phyloP scores from a whole-genome alignment of 495 filamentous ascomycete species.

The Penicillium canariense region DNA sequence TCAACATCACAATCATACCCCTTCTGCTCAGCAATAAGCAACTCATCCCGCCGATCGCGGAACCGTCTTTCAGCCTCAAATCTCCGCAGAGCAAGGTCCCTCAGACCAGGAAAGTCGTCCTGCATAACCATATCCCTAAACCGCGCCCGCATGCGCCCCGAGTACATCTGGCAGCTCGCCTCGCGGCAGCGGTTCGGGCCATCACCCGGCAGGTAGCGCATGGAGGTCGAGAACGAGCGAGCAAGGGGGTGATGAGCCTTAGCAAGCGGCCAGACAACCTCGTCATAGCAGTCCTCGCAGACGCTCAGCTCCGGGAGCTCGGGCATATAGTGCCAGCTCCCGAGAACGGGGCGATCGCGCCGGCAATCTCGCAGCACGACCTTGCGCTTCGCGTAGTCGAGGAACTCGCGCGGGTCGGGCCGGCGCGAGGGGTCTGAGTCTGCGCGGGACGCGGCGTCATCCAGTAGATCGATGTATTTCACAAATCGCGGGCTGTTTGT shows the following conservation, averaged over 20 bases:
- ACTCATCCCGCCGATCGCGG: conserved; percentile 41
- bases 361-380: conserved; percentile 53
- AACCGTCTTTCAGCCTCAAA: conserved; percentile 47
- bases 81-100: conserved; percentile 34
- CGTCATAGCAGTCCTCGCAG: conserved; percentile 70
- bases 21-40: conserved; percentile 40
- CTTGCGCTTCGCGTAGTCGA: conserved; percentile 50
- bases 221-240: conserved; percentile 49
- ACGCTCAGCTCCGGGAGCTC: conserved; percentile 62
- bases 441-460: conserved; percentile 51
- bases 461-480: conserved; percentile 61
- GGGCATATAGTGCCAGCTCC: conserved; percentile 62
- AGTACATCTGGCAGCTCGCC: conserved; percentile 70
- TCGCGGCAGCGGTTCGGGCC: conserved; percentile 44
- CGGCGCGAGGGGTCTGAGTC: conserved; percentile 28
- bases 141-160: conserved; percentile 66
- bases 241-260: conserved; percentile 52
- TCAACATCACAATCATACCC: conserved; percentile 49
- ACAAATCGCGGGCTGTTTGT: conserved; percentile 53
- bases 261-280: conserved; percentile 63
- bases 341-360: conserved; percentile 46
- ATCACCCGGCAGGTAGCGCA: conserved; percentile 46
- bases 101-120: conserved; percentile 54
- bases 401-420: conserved; percentile 50
- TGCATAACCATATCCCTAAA: conserved; percentile 58